A percentile compares a stretch with the other conserved stretches of the same genome.
Conservation (phyloP, 306 rosid species). For the Gastrolobium bilobum region DNA sequence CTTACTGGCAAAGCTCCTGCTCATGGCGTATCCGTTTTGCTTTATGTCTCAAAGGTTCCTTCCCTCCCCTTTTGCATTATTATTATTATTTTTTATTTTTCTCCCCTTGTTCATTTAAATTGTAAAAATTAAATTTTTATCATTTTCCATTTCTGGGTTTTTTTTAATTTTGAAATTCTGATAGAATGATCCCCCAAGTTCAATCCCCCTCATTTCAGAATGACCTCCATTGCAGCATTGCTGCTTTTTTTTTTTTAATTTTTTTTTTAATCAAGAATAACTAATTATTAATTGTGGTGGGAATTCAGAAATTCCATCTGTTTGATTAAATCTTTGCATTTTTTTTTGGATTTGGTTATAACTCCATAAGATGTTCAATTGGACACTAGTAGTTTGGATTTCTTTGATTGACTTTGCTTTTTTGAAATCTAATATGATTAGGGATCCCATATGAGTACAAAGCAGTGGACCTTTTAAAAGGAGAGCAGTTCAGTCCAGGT, state of each 20-base stretch:
- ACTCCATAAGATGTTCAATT: background rate
- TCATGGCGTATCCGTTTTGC: constrained; percentile 69
- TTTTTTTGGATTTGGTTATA: background rate
- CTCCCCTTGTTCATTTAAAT: background rate
- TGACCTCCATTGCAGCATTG: background rate
- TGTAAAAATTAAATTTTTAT: background rate
- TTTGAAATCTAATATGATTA: constrained; percentile 17
- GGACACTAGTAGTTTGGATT: background rate
- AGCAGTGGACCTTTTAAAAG: constrained; percentile 52
- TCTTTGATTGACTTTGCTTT: constrained; percentile 7
- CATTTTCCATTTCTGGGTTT: background rate
- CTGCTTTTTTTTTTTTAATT: background rate
- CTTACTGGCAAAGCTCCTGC: constrained; percentile 65
- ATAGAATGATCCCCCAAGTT: background rate
- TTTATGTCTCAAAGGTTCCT: constrained; percentile 58
- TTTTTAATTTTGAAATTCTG: constrained; percentile 12
- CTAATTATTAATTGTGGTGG: background rate
- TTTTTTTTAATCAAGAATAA: background rate
- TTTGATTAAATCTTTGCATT: too few relatives aligned
- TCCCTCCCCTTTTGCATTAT: background rate
- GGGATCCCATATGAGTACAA: constrained; percentile 61
- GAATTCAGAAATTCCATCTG: background rate
- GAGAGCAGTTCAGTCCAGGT: constrained; percentile 65
- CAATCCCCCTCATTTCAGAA: background rate
- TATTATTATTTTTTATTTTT: background rate